Conservation (phyloP, 768 basidiomycete species). For the Chalciporus pseudorubinellus region DNA sequence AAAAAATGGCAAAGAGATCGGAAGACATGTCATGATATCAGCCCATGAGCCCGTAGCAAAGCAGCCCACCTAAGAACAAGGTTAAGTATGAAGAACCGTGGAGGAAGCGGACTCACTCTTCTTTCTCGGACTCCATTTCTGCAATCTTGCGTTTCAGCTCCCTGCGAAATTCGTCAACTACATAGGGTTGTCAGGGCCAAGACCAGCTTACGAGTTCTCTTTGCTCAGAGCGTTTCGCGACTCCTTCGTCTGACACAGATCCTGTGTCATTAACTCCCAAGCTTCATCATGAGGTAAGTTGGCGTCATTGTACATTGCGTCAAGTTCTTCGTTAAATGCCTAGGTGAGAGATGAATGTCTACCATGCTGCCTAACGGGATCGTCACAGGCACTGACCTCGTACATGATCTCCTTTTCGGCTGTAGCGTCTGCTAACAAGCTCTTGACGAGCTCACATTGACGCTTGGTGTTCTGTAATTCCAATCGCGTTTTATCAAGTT, state of each 20-base stretch:
- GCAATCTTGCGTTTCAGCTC: slow-evolving; percentile 67
- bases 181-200: background rate
- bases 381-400: slow-evolving; percentile 54
- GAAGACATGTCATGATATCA: slow-evolving; percentile 36
- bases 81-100: slow-evolving; percentile 9
- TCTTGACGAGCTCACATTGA: slow-evolving; percentile 78
- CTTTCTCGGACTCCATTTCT: slow-evolving; percentile 70
- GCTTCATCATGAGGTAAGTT: slow-evolving; percentile 82
- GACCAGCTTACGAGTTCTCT: slow-evolving; percentile 72
- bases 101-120: slow-evolving; percentile 57
- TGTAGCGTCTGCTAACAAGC: slow-evolving; percentile 70
- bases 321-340: slow-evolving; percentile 95
- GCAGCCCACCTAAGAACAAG: slow-evolving; percentile 56
- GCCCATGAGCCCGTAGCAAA: slow-evolving; percentile 49
- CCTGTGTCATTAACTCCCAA: slow-evolving; percentile 71
- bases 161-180: slow-evolving; percentile 35
- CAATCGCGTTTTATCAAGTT: slow-evolving; percentile 57
- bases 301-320: slow-evolving; percentile 84
- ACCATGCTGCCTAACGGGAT: background rate
- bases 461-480: slow-evolving; percentile 70
- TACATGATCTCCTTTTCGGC: slow-evolving; percentile 93
- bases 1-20: slow-evolving; percentile 21
- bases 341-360: slow-evolving; percentile 29
- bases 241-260: slow-evolving; percentile 74
- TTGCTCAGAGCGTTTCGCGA: slow-evolving; percentile 66